Base-by-base conservation (phyloP, 163 green algal genomes). In the Chlorella variabilis region DNA sequence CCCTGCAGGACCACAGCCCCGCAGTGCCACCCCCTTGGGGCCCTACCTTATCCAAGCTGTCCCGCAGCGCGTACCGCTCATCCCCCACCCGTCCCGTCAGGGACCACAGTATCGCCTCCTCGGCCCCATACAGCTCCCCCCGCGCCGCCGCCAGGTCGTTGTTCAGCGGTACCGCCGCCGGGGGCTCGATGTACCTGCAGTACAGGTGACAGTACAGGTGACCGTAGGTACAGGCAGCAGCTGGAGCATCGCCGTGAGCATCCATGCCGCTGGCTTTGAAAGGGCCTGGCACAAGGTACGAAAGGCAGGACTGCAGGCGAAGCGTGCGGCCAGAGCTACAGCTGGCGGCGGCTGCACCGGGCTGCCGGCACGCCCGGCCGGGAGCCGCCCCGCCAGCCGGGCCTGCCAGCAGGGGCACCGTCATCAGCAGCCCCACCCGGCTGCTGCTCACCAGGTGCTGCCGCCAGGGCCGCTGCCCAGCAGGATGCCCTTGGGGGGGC, bases 81-180 rank as follows among this genome's bases (percentile, higher is more conserved):
- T 66, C 33, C 83, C 25, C 71, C 45, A 91, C 73, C 25, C 74
- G 65, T 0, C 83, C 88, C 31, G 91, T 96, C 66, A 98, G 86
- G n/a, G 79, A 33, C 88, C 88, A 96, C 78, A 97, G 87, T 68
- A 97, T 92, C 4, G 87, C 79, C 79, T 98, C 93, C 83, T 96
- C 93, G 2, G 94, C 94, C 3, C 89, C 84, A 42, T 83, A 82
- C 45, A 89, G 85, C 85, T 96, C 90, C 0, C 85, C 93, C 33
- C 86, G 82, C 0, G 92, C 93, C 17, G 91, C 92, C 9, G 77
- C 84, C 66, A 96, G 85, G 36, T 96, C 92, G 71, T 97, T 97
- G 82, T 98, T 98, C 3, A 93, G 75, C 0, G 78, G 51, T 38
- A 98, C 89, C 13, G 91, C 93, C 11, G 87, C 82, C 5, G 82